Evolutionary conservation across 176 grass and related monocot genomes (phyloP), one percentile per base, ranked within the genome.

Genomic region (Rhynchospora breviuscula): DNA sequence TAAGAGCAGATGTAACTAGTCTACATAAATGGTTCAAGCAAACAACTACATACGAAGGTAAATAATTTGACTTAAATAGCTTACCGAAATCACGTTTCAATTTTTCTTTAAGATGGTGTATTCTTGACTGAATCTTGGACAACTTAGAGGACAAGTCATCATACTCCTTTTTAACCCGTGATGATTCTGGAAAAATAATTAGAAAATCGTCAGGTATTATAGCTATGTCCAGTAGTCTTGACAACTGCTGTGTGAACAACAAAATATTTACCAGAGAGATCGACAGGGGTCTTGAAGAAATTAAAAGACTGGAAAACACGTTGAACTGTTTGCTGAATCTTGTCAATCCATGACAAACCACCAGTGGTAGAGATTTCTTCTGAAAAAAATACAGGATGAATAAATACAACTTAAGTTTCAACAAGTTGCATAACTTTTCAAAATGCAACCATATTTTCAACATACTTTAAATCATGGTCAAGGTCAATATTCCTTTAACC

Each of bases 1-100:
- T n/a, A 8, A 52, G 5, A 56, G 49, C 54, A 56, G 13, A 56
- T 56, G 29, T 56, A 7, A 26, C 12, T 54, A 31, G 51, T 77
- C 14, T 9, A 9, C 26, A 56, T 29, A 77, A 54, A 77, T 8
- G 25, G 56, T 29, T 21, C 73, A 56, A 80, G 52, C 29, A 79
- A 79, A 19, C 44, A 10, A 69, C 18, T 21, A 7, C 17, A 21
- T 67, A 53, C 25, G 8, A 49, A 63, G 48, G 63, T 64, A 13
- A 67, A 53, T 82, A 35, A 61, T 53, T 14, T 46, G 13, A 17
- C 35, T 47, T 48, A 10, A 21, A 84, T 58, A 71, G 79, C 88
- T 89, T 88, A 99, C 96, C 96, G 81, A 95, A 95, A 72, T 99
- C 91, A 31, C 88, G 85, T 79, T 99, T 92, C 49, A 93, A 88